Percentiles rank a stretch among this genome's conserved stretches.
Conservation (phyloP, 768 basidiomycete species). For the Mrakia frigida region DNA sequence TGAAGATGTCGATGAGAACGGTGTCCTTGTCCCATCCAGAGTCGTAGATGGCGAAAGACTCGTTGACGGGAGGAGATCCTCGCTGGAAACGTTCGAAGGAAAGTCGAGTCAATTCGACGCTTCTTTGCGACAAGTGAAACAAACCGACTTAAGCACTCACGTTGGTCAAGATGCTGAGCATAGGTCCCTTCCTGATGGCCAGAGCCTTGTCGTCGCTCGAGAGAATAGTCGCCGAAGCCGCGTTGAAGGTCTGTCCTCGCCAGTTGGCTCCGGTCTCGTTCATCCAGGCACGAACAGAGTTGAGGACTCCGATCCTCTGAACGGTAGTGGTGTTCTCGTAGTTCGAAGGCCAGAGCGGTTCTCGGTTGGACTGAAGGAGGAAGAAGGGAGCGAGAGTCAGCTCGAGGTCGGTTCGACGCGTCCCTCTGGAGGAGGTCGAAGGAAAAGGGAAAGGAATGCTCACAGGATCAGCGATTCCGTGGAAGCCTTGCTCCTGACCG, state of each 20-base stretch:
- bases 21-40: conserved; percentile 49
- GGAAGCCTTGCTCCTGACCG: conserved; percentile 70
- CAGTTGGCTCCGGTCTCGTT: conserved; percentile 8
- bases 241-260: conserved; percentile 27
- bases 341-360: conserved; percentile 65
- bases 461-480: conserved; percentile 63
- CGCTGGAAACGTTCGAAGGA: conserved; percentile 17
- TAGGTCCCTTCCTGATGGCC: conserved; percentile 33
- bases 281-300: conserved; percentile 48
- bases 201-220: conserved; percentile 21
- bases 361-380: conserved; percentile 59
- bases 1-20: conserved; percentile 51
- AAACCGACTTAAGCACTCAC: conserved; percentile 43
- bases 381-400: neutral
- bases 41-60: conserved; percentile 58
- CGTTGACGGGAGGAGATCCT: conserved; percentile 52
- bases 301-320: conserved; percentile 57
- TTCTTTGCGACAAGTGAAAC: conserved; percentile 56
- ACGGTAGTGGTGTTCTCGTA: conserved; percentile 60
- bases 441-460: conserved; percentile 33
- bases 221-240: conserved; percentile 29
- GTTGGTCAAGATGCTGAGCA: conserved; percentile 36
- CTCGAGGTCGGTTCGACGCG: neutral
- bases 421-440: neutral
- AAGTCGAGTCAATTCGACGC: neutral